Conservation (phyloP, 805 yeast species). For the Candida anglica region DNA sequence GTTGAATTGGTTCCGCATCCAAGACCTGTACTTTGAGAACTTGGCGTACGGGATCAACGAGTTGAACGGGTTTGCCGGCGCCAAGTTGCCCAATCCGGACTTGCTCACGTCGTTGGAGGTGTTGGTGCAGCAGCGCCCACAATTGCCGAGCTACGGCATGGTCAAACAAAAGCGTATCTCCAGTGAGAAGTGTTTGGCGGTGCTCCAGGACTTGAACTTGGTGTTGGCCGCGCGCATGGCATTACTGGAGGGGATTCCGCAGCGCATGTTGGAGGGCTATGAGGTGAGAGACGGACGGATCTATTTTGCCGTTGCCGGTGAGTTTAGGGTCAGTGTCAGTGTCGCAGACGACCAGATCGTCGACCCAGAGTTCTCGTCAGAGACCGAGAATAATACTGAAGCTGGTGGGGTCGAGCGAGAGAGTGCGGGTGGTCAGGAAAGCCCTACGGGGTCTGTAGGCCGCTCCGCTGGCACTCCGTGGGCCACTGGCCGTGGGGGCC, state of each 20-base stretch:
- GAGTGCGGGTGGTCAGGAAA: too few relatives aligned
- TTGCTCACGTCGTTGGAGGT: constrained; percentile 84
- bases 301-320: constrained; percentile 55
- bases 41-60: constrained; percentile 63
- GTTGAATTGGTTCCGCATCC: constrained; percentile 81
- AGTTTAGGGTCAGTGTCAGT: constrained; percentile 61
- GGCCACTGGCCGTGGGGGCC: too few relatives aligned
- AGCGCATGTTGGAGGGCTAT: constrained; percentile 54
- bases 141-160: constrained; percentile 60
- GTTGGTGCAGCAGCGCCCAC: constrained; percentile 71
- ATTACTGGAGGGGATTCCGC: constrained; percentile 55
- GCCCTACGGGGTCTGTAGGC: too few relatives aligned
- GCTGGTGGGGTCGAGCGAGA: too few relatives aligned
- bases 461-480: too few relatives aligned
- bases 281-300: constrained; percentile 73
- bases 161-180: constrained; percentile 48
- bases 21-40: constrained; percentile 61
- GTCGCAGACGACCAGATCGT: constrained; percentile 55
- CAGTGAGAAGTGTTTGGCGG: constrained; percentile 53
- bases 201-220: constrained; percentile 67
- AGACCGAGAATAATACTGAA: too few relatives aligned
- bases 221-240: constrained; percentile 75
- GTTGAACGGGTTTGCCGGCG: constrained; percentile 74
- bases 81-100: constrained; percentile 91
- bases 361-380: too few relatives aligned